Conservation (phyloP, 768 basidiomycete species). For the Serendipita indica region DNA sequence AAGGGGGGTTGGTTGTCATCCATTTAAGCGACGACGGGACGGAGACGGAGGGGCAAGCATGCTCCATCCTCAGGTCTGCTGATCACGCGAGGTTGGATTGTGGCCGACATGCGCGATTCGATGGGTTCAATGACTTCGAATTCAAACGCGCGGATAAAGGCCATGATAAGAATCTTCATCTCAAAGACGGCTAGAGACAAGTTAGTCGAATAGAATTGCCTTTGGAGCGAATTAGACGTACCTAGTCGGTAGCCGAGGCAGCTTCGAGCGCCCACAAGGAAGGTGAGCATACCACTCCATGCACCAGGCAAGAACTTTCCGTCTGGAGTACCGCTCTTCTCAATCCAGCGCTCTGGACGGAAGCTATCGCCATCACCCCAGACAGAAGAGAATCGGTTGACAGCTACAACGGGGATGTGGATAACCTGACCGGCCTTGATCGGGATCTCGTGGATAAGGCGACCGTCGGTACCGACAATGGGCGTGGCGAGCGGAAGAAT, state of each 20-base stretch:
- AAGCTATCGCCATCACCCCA: conserved; percentile 29
- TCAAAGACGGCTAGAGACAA: conserved; percentile 28
- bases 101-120: background rate
- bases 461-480: conserved; percentile 21
- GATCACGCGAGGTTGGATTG: background rate
- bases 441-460: conserved; percentile 19
- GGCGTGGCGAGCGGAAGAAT: conserved; percentile 28
- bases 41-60: conserved; percentile 4
- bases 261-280: conserved; percentile 30
- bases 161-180: conserved; percentile 28
- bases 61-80: background rate
- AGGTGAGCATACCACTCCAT: conserved; percentile 26
- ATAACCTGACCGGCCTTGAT: conserved; percentile 28
- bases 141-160: conserved; percentile 25
- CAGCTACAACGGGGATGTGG: conserved; percentile 23
- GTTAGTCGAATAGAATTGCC: too few species aligned
- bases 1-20: background rate
- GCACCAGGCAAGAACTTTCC: conserved; percentile 19
- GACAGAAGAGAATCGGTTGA: conserved; percentile 23
- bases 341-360: conserved; percentile 29
- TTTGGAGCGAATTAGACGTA: too few species aligned
- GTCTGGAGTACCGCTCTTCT: conserved; percentile 20
- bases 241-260: conserved; percentile 30
- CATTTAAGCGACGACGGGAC: background rate
- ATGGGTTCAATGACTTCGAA: conserved; percentile 16